Percentiles rank a stretch among this genome's conserved stretches.
Conservation (phyloP, 1,284 basidiomycete genomes). For the Limonomyces culmigenus region DNA sequence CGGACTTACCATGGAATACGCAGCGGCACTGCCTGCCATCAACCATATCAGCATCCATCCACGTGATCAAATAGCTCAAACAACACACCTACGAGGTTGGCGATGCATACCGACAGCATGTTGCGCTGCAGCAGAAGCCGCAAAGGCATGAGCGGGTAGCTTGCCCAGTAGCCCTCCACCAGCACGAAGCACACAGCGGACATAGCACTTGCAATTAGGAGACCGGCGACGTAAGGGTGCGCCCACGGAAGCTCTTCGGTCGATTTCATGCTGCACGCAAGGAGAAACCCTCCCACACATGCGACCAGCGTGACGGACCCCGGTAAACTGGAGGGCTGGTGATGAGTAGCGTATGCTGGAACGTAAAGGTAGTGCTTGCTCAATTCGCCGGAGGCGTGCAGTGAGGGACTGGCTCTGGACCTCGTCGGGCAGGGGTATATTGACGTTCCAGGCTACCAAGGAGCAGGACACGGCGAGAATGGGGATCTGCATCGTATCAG, state of each 20-base stretch:
- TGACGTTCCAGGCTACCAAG: conserved; percentile 60
- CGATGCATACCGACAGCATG: conserved; percentile 63
- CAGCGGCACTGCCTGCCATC: conserved; percentile 53
- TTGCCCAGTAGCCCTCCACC: conserved; percentile 59
- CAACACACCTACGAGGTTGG: conserved; percentile 71
- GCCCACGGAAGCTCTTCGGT: conserved; percentile 71
- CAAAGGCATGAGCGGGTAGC: conserved; percentile 76
- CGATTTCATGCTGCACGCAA: conserved; percentile 67
- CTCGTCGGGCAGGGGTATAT: conserved; percentile 43
- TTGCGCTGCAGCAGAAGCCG: conserved; percentile 59
- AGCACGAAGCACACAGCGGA: conserved; percentile 45
- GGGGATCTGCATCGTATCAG: conserved; percentile 35
- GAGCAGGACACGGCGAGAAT: conserved; percentile 51
- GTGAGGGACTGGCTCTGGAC: conserved; percentile 37
- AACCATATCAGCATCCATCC: too few species aligned
- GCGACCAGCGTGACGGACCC: conserved; percentile 68
- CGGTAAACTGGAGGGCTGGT: too few species aligned
- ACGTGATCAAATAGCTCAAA: too few species aligned
- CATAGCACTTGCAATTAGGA: conserved; percentile 39
- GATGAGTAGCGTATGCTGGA: too few species aligned
- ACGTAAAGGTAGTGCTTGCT: too few species aligned
- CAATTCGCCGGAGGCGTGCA: conserved; percentile 63
- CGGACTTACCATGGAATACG: conserved; percentile 63
- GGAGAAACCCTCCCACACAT: conserved; percentile 55
- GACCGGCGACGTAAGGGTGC: conserved; percentile 46